Conservation (phyloP, 1,284 basidiomycete species). For the Hymenochaete sp. region DNA sequence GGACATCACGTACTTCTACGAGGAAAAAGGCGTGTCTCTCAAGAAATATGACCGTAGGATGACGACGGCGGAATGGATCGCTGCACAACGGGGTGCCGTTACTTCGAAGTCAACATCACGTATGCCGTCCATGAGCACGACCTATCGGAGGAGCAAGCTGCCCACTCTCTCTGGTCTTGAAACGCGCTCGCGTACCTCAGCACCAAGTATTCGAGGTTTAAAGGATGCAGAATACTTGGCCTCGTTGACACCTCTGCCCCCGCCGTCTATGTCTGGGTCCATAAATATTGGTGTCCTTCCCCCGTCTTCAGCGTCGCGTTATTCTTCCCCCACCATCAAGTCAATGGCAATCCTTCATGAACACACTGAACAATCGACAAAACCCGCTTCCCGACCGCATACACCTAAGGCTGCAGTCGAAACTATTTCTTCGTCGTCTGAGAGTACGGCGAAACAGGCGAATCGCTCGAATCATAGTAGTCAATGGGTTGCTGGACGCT, state of each 20-base stretch:
- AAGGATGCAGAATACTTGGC: background rate
- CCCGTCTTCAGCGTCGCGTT: constrained; percentile 1
- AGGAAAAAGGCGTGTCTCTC: background rate
- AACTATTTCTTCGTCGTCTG: background rate
- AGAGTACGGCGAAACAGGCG: background rate
- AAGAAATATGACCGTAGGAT: constrained; percentile 1
- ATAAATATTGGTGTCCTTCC: constrained; percentile 8
- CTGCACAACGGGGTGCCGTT: constrained; percentile 4
- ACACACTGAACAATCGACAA: background rate
- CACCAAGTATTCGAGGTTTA: constrained; percentile 5
- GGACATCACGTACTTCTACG: constrained; percentile 5
- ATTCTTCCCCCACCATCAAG: constrained; percentile 11
- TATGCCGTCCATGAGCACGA: constrained; percentile 3
- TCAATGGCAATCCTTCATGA: background rate
- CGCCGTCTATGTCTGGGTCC: background rate
- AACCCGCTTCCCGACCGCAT: background rate
- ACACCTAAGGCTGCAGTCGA: background rate
- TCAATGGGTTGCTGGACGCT: background rate
- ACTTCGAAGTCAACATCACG: constrained; percentile 6
- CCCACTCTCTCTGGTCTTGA: background rate
- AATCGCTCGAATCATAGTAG: background rate
- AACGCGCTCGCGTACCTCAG: constrained; percentile 2
- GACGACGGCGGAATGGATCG: constrained; percentile 10
- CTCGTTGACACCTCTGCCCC: constrained; percentile 2
- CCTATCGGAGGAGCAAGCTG: background rate